phyloP scores from a whole-genome alignment of 192 early-diverging fungal genomes.

The Blastocladiella britannica region DNA sequence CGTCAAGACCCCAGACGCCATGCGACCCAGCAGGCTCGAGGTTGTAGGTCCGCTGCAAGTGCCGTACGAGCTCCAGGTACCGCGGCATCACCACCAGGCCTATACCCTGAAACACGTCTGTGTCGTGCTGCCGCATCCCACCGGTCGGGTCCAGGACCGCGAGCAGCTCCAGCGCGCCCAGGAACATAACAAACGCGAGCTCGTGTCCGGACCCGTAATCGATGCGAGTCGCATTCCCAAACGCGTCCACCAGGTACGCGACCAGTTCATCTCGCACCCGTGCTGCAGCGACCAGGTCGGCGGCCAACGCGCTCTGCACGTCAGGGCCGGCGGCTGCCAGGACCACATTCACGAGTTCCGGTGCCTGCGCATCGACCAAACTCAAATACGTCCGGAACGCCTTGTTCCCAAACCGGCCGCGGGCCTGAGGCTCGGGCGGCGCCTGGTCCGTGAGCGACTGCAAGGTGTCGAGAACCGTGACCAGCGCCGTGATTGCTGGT shows the following conservation, averaged over 20 bases:
- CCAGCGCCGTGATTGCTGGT: slow-evolving; percentile 21
- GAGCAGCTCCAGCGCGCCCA: slow-evolving; percentile 54
- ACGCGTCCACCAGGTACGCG: slow-evolving; percentile 45
- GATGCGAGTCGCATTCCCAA: slow-evolving; percentile 76
- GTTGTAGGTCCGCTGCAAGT: slow-evolving; percentile 58
- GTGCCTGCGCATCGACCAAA: slow-evolving; percentile 16
- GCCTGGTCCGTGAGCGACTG: slow-evolving; percentile 50
- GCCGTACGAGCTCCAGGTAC: slow-evolving; percentile 60
- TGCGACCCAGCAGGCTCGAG: slow-evolving; percentile 93
- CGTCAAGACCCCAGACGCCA: slow-evolving; percentile 94
- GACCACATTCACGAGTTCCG: not conserved
- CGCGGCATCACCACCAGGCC: slow-evolving; percentile 5
- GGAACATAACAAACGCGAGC: slow-evolving; percentile 64
- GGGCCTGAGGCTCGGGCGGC: slow-evolving; percentile 42
- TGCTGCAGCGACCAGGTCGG: slow-evolving; percentile 8
- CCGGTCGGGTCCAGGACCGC: slow-evolving; percentile 29
- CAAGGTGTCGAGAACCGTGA: slow-evolving; percentile 42
- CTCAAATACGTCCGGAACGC: slow-evolving; percentile 66
- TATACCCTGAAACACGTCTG: too few species aligned
- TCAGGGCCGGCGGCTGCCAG: not conserved
- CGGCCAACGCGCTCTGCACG: too few species aligned
- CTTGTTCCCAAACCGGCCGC: slow-evolving; percentile 78
- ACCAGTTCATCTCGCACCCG: slow-evolving; percentile 27
- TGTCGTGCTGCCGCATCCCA: too few species aligned
- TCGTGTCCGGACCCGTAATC: slow-evolving; percentile 98